Base-by-base conservation (phyloP, 495 filamentous ascomycete species). In the Hyphodiscus hymeniophilus region DNA sequence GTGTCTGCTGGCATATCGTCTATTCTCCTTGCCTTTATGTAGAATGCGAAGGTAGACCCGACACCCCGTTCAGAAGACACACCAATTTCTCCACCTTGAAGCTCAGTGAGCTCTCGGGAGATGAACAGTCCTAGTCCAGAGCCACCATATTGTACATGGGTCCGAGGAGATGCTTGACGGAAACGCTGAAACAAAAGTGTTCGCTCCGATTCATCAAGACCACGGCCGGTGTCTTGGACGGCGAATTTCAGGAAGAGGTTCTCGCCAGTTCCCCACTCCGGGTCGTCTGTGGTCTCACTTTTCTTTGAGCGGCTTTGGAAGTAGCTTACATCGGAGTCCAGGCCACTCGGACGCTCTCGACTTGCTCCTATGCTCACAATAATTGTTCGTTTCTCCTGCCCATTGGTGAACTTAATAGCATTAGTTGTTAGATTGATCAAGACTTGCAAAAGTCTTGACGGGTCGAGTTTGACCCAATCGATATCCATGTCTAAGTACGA, bases 11-110 rank as follows among this genome's bases (percentile, higher is more conserved):
- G 7, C 26, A 45, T 48, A 24, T 39, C 24, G 13, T 50, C 30
- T 20, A 49, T 52, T 31, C 38, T 69, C 22, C 74, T 63, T 30
- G 69, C 68, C 45, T 70, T 69, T 50, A 77, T 61, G 60, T 89
- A 91, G 61, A 94, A 94, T 12, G 83, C 84, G 65, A 94, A 94
- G 0, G 84, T 89, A 59, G 83, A 88, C 15, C 88, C 88, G 33
- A 79, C 62, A 7, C 81, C 85, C 43, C 81, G 69, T 54, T 79
- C 72, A 2, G 84, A 87, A 15, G 76, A 71, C 1, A 92, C 85
- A 1, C 86, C 87, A 47, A 94, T 89, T 49, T 89, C 84, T 5
- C 88, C 88, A 17, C 87, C 87, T 56, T 92, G 86, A 11, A 92
- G 60, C 54, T 91, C 85, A 16, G 83, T 85, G 7, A 94, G 66